phyloP scores from a whole-genome alignment of 768 basidiomycete genomes.

The Leccinum rimulosum region DNA sequence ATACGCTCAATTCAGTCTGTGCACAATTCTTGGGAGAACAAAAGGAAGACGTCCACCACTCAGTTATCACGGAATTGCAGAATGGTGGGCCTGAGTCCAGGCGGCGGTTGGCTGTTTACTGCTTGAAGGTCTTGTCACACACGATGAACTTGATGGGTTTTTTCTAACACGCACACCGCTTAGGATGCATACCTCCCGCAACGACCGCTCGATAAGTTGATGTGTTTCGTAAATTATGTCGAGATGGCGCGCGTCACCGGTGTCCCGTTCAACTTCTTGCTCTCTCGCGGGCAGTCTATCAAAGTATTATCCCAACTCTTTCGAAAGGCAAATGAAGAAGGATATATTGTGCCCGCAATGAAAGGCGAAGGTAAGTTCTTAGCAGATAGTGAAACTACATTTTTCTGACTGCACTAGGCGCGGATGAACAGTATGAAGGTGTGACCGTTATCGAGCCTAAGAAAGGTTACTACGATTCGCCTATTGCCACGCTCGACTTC shows the following conservation, averaged over 20 bases:
- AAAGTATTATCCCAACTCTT: constrained; percentile 96
- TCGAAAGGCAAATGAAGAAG: constrained; percentile 88
- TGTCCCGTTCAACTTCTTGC: constrained; percentile 96
- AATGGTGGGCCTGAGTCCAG: constrained; percentile 94
- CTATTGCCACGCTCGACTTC: constrained; percentile 98
- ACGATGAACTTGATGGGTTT: neutral
- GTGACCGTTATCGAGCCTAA: constrained; percentile 98
- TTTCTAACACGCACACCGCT: neutral
- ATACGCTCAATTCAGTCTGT: constrained; percentile 97
- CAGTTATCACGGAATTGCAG: constrained; percentile 96
- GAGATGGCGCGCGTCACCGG: constrained; percentile 99
- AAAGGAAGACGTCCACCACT: constrained; percentile 98
- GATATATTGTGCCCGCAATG: constrained; percentile 82
- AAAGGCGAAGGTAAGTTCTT: constrained; percentile 72
- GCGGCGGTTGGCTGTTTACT: constrained; percentile 92
- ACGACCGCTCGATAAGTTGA: constrained; percentile 91
- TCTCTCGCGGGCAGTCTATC: constrained; percentile 95
- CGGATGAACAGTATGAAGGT: constrained; percentile 97
- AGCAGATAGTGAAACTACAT: neutral
- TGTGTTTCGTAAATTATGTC: constrained; percentile 98
- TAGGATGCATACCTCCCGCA: constrained; percentile 99
- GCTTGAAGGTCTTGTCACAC: constrained; percentile 70
- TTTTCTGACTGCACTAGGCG: constrained; percentile 44
- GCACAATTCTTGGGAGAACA: constrained; percentile 97
- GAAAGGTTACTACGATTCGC: constrained; percentile 93